These are phyloP conservation scores for Aspergillus candidus DNA, from an alignment of 2,329 filamentous ascomycete species.

Conservation along the genomic window DNA sequence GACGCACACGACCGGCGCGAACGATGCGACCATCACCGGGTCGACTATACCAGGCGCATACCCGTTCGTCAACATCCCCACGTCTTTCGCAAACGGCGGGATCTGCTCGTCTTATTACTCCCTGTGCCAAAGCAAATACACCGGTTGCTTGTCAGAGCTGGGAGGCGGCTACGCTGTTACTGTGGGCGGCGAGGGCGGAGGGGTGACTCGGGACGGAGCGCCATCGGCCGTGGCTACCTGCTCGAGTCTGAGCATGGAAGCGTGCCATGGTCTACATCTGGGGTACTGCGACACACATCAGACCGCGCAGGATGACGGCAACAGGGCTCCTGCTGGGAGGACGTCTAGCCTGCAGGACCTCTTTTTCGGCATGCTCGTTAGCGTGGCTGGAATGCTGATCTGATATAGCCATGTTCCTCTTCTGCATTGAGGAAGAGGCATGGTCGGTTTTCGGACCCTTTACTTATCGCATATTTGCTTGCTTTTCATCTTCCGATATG, in stretches of 20 bases:
- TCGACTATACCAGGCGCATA: slow-evolving; percentile 47
- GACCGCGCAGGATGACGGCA: slow-evolving; percentile 23
- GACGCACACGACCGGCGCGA: slow-evolving; percentile 22
- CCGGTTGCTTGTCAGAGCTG: slow-evolving; percentile 40
- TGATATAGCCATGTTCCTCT: slow-evolving; percentile 16
- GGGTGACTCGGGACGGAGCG: slow-evolving; percentile 44
- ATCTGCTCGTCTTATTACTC: slow-evolving; percentile 51
- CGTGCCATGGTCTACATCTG: slow-evolving; percentile 45
- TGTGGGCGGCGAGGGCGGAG: slow-evolving; percentile 44
- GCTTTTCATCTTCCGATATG: not conserved
- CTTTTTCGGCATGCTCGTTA: slow-evolving; percentile 38
- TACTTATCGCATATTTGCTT: not conserved
- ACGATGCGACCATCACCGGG: slow-evolving; percentile 23
- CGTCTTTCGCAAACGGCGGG: slow-evolving; percentile 46
- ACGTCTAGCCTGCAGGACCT: slow-evolving; percentile 39
- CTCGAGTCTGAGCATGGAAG: slow-evolving; percentile 41
- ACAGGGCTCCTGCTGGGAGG: slow-evolving; percentile 22
- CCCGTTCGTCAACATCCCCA: slow-evolving; percentile 50
- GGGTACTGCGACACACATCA: slow-evolving; percentile 37
- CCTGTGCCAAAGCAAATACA: slow-evolving; percentile 45
- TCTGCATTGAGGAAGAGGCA: slow-evolving; percentile 3
- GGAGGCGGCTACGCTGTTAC: slow-evolving; percentile 49
- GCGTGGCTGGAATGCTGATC: slow-evolving; percentile 41
- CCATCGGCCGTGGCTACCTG: slow-evolving; percentile 41
- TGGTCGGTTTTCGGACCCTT: slow-evolving; percentile 6